A percentile compares a stretch with the other conserved stretches of the same genome.
These are phyloP conservation scores for Vanderwaltozyma yarrowii DNA, from an alignment of 805 yeast genomes.

Conservation along the genomic window DNA sequence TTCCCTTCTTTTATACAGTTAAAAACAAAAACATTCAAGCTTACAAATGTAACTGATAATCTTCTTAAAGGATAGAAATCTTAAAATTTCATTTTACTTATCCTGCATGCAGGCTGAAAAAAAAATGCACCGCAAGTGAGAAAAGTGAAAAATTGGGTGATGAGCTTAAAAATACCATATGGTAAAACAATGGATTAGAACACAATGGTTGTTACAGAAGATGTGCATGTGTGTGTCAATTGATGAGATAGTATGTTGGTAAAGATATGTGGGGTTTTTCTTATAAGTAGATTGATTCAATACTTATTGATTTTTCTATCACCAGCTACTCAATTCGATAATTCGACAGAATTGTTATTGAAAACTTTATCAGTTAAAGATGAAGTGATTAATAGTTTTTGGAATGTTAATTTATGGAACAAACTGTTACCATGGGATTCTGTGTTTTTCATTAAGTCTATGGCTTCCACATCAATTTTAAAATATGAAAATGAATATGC, in stretches of 20 bases:
- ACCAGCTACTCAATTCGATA: slow-evolving; percentile 23
- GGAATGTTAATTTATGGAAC: slow-evolving; percentile 31
- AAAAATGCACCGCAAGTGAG: too few relatives aligned
- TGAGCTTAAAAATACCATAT: too few relatives aligned
- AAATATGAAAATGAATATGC: slow-evolving; percentile 87
- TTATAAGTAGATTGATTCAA: slow-evolving; percentile 8
- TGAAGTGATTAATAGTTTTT: slow-evolving; percentile 5
- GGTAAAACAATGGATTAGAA: neutral
- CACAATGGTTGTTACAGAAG: neutral
- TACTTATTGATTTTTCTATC: slow-evolving; percentile 16
- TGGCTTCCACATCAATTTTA: slow-evolving; percentile 37
- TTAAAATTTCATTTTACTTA: neutral
- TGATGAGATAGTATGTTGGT: neutral
- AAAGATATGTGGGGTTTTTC: neutral
- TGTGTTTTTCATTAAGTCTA: slow-evolving; percentile 53
- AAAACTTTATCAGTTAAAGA: slow-evolving; percentile 4
- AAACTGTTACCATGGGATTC: slow-evolving; percentile 76
- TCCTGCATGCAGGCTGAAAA: neutral
- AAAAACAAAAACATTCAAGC: too few relatives aligned
- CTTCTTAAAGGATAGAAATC: too few relatives aligned
- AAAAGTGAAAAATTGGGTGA: too few relatives aligned
- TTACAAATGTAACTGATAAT: too few relatives aligned
- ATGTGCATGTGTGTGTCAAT: neutral
- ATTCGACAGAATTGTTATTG: slow-evolving; percentile 21
- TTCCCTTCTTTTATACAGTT: too few relatives aligned